phyloP scores from a whole-genome alignment of 1,284 basidiomycete species.

The Ganoderma boninense region DNA sequence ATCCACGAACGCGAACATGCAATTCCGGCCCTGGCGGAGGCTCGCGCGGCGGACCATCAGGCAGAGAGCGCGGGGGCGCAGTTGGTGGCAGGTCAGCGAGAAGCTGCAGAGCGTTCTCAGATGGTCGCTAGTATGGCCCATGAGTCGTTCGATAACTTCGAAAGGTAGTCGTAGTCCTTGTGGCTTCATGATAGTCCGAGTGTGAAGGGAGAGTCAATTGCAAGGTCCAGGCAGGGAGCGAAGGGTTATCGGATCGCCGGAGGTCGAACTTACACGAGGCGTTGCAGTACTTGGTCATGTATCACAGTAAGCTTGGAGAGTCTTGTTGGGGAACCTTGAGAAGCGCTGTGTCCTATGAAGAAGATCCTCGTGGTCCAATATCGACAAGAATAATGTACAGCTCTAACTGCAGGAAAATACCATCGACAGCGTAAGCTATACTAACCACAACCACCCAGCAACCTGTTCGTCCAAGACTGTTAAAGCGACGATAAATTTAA shows the following conservation, averaged over 20 bases:
- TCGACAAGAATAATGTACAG: neutral
- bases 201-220: no score
- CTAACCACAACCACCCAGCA: neutral
- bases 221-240: no score
- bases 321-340: no score
- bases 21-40: neutral
- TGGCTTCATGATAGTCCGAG: no score
- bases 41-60: neutral
- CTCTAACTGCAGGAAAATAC: neutral
- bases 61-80: neutral
- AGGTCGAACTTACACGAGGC: no score
- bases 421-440: neutral
- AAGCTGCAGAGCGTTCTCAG: neutral
- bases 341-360: no score
- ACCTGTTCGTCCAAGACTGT: neutral
- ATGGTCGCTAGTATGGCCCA: neutral
- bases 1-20: neutral
- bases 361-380: neutral
- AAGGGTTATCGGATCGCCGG: no score
- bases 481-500: neutral
- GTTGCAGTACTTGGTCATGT: no score
- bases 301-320: no score
- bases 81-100: conserved; percentile 1
- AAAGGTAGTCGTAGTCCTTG: neutral
- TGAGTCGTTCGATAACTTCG: neutral